A percentile compares a stretch with the other conserved stretches of the same genome.
These are phyloP conservation scores for Diutina scorzettiae DNA, from an alignment of 1,139 yeast genomes.

Conservation along the genomic window DNA sequence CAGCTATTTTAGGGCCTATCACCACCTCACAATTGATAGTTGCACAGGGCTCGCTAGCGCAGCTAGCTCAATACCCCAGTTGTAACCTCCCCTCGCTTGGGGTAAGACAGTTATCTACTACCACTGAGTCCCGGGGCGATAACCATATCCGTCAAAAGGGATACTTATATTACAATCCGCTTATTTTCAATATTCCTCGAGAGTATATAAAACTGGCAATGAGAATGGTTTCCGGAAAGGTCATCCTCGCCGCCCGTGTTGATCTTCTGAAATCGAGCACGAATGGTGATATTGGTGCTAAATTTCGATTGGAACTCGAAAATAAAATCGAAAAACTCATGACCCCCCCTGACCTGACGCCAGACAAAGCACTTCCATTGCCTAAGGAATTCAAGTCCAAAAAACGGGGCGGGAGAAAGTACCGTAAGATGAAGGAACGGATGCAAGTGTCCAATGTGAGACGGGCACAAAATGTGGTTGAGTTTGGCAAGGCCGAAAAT, in stretches of 20 bases:
- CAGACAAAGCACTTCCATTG: conserved; percentile 67
- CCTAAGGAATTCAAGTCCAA: conserved; percentile 73
- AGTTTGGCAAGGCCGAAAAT: conserved; percentile 66
- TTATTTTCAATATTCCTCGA: conserved; percentile 43
- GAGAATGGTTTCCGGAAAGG: conserved; percentile 70
- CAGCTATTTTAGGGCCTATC: conserved; percentile 59
- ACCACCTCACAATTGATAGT: conserved; percentile 69
- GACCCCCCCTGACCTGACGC: conserved; percentile 64
- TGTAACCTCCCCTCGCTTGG: conserved; percentile 81
- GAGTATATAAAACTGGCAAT: conserved; percentile 58
- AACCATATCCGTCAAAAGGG: conserved; percentile 53
- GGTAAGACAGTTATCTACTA: conserved; percentile 38
- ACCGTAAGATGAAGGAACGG: conserved; percentile 70
- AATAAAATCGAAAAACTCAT: conserved; percentile 58
- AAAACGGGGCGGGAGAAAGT: conserved; percentile 76
- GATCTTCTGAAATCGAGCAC: conserved; percentile 40
- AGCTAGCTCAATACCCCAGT: conserved; percentile 61
- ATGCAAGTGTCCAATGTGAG: conserved; percentile 73
- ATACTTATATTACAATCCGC: conserved; percentile 39
- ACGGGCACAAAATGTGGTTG: conserved; percentile 75
- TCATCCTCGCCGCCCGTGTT: conserved; percentile 73
- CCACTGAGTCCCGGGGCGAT: conserved; percentile 11
- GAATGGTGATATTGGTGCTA: conserved; percentile 45
- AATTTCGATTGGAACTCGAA: conserved; percentile 48
- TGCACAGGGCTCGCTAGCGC: conserved; percentile 59